phyloP scores from a whole-genome alignment of 441 rosid species.

The Gossypium schwendimanii region DNA sequence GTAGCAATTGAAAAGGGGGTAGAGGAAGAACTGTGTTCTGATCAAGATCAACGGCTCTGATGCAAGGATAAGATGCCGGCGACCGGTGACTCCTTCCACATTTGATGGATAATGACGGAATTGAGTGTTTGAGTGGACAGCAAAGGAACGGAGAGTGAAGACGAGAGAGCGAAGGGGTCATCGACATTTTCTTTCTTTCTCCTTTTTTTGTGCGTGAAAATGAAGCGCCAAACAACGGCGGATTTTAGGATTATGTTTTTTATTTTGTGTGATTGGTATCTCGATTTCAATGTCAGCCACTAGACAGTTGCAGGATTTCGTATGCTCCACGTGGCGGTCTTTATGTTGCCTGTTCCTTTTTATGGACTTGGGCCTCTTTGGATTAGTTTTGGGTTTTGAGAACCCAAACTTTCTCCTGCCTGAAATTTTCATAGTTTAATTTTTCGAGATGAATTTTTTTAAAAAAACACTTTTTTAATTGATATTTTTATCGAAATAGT shows the following conservation, averaged over 20 bases:
- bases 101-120: constrained; percentile 17
- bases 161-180: constrained; percentile 40
- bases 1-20: neutral
- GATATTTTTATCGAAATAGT: no score
- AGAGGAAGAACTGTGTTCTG: constrained; percentile 57
- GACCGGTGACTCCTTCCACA: constrained; percentile 33
- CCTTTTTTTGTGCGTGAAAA: neutral
- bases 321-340: neutral
- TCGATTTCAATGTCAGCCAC: neutral
- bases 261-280: constrained; percentile 20
- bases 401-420: neutral
- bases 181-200: constrained; percentile 30
- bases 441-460: no score
- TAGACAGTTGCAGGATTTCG: neutral
- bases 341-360: neutral
- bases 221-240: neutral
- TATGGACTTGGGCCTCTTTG: neutral
- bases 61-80: constrained; percentile 46
- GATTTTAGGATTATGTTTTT: constrained; percentile 16
- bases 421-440: no score
- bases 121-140: constrained; percentile 41
- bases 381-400: neutral
- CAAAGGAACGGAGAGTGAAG: constrained; percentile 51
- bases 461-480: no score
- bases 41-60: constrained; percentile 70